Evolutionary conservation across 2,329 filamentous ascomycete species (phyloP).

Genomic region (Colletotrichum gloeosporioides): DNA sequence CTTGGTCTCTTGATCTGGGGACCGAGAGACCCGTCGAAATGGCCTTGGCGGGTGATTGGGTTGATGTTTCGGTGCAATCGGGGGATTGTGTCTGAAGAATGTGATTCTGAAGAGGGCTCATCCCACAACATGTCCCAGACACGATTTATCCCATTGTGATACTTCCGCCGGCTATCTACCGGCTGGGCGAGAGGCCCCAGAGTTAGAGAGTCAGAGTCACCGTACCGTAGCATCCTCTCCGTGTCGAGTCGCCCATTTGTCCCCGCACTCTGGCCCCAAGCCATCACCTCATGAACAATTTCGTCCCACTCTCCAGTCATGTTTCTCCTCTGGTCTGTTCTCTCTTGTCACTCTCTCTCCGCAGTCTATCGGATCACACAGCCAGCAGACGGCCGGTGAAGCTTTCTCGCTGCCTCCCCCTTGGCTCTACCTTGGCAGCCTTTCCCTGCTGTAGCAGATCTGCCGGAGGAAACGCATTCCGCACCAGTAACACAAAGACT

Average conservation of each 20-base stretch:
- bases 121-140: not conserved
- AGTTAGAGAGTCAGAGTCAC: not conserved
- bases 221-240: not conserved
- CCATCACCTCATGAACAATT: not conserved
- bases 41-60: constrained; percentile 4
- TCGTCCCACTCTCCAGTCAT: not conserved
- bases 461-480: constrained; percentile 6
- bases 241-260: not conserved
- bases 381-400: not conserved
- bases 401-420: not conserved
- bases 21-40: not conserved
- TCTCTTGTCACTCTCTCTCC: not conserved
- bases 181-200: not conserved
- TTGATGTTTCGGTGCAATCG: constrained; percentile 4
- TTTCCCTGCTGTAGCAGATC: constrained; percentile 11
- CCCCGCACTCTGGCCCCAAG: not conserved
- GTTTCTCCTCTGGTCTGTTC: not conserved
- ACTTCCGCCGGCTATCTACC: not conserved
- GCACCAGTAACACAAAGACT: not conserved
- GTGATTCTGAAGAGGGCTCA: not conserved
- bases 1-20: not conserved
- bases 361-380: not conserved
- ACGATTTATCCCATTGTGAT: not conserved
- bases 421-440: constrained; percentile 5
- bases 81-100: not conserved